A percentile compares a stretch with the other conserved stretches of the same genome.
These are phyloP conservation scores for Macaranga tanarius DNA, from an alignment of 441 rosid genomes.

Conservation along the genomic window DNA sequence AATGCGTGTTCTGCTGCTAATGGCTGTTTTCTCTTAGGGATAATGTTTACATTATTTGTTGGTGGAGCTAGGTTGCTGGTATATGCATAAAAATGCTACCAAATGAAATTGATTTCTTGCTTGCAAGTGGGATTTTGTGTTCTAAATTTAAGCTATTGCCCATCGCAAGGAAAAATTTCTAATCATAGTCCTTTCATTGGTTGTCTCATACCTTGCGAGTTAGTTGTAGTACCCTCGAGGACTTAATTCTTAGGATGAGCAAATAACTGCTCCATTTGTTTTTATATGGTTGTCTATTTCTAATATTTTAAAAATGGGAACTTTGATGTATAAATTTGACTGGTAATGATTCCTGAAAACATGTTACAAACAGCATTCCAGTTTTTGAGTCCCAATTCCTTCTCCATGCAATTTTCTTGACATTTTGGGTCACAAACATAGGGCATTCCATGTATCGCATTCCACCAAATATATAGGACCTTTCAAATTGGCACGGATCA, in stretches of 20 bases:
- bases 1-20: background rate
- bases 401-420: too few species aligned
- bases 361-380: background rate
- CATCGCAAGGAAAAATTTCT: background rate
- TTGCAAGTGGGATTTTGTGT: background rate
- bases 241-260: background rate
- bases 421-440: too few species aligned
- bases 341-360: background rate
- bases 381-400: background rate
- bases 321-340: background rate
- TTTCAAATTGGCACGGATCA: too few species aligned
- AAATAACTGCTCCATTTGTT: background rate
- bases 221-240: background rate
- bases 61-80: background rate
- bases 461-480: too few species aligned
- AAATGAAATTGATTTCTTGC: slow-evolving; percentile 1
- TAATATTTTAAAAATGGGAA: background rate
- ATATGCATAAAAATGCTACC: slow-evolving; percentile 7
- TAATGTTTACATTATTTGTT: background rate
- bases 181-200: background rate
- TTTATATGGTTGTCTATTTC: background rate
- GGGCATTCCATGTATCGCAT: too few species aligned
- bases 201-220: background rate
- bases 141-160: background rate
- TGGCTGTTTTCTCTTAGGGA: background rate